Evolutionary conservation across 2,329 filamentous ascomycete species (phyloP), one percentile per base, ranked within the genome.

Genomic region (Aureobasidium lini): DNA sequence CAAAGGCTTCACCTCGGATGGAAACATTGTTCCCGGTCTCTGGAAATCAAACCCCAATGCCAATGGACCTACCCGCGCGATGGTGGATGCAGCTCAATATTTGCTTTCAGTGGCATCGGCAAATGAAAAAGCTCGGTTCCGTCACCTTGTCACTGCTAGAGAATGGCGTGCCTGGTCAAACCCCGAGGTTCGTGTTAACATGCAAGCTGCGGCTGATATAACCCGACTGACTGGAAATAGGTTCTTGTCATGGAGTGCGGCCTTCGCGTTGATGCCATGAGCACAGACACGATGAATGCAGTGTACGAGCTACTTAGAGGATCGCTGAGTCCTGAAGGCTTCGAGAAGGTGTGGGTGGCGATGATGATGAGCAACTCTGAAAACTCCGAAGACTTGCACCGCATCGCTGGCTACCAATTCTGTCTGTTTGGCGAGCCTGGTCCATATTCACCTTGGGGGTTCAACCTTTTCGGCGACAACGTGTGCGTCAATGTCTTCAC

Each of bases 381-480:
- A 68, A 82, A 81, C 72, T 87, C 83, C 2, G 54, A 57, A 31
- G 32, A 57, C 34, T 32, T 57, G 54, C 54, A 57, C 43, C 54
- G 54, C 15, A 34, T 57, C n/a, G 34, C 54, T 32, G 54, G 43
- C 7, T 90, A 90, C 77, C 90, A 90, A 72, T 86, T 90, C 62
- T 82, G 83, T 43, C 73, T 90, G 2, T 90, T 90, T 67, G 86
- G 86, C 8, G 72, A 72, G 9, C 85, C 85, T 0, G 84, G 82
- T 0, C 67, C 71, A 0, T 74, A 75, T 0, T 65, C 72, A 1
- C 84, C 86, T 0, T 90, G 87, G 87, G 87, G 87, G 0, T 88
- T 83, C 71, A 82, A 84, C 0, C 83, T 90, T 66, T 92, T 90
- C 72, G 88, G 88, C 6, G 88, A 92, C 70, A 88, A 92, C 64